Percentiles rank a stretch among this genome's conserved stretches.
These are phyloP conservation scores for Candida sanyaensis DNA, from an alignment of 1,139 yeast genomes.

Conservation along the genomic window DNA sequence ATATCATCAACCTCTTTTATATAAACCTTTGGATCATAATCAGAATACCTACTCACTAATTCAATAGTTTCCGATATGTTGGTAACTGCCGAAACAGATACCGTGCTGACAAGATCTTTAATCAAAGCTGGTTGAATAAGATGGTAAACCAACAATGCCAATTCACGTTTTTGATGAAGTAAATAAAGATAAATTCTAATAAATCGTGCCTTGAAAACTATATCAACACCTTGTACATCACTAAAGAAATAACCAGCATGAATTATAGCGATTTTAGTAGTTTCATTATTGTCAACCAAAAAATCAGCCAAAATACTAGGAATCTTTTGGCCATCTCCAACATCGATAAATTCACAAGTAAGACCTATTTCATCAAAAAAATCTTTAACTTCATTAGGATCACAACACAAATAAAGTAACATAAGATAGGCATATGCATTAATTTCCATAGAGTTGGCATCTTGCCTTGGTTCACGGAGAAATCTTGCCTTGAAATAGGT, in stretches of 20 bases:
- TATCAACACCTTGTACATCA: slow-evolving; percentile 45
- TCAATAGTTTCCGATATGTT: slow-evolving; percentile 30
- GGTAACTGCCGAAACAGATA: slow-evolving; percentile 29
- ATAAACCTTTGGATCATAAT: slow-evolving; percentile 22
- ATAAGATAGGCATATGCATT: slow-evolving; percentile 49
- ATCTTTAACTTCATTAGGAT: slow-evolving; percentile 48
- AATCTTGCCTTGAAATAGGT: slow-evolving; percentile 51
- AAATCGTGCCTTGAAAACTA: slow-evolving; percentile 51
- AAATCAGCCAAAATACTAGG: slow-evolving; percentile 55
- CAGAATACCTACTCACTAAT: slow-evolving; percentile 21
- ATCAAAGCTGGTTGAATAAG: slow-evolving; percentile 44
- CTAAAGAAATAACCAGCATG: slow-evolving; percentile 53
- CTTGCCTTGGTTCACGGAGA: slow-evolving; percentile 6
- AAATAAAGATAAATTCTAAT: slow-evolving; percentile 50
- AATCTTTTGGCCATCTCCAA: slow-evolving; percentile 40
- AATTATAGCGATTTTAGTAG: slow-evolving; percentile 48
- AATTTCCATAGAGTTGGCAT: slow-evolving; percentile 7
- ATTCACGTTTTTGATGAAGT: slow-evolving; percentile 32
- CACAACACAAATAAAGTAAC: slow-evolving; percentile 54
- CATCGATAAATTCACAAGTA: slow-evolving; percentile 21
- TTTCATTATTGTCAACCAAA: slow-evolving; percentile 40
- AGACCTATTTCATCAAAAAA: slow-evolving; percentile 50
- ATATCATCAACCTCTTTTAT: slow-evolving; percentile 17
- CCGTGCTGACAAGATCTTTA: slow-evolving; percentile 31
- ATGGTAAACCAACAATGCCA: slow-evolving; percentile 49